Percentiles rank a stretch among this genome's conserved stretches.
phyloP scores from a whole-genome alignment of 208 protist genomes.

The Entamoeba moshkovskii region DNA sequence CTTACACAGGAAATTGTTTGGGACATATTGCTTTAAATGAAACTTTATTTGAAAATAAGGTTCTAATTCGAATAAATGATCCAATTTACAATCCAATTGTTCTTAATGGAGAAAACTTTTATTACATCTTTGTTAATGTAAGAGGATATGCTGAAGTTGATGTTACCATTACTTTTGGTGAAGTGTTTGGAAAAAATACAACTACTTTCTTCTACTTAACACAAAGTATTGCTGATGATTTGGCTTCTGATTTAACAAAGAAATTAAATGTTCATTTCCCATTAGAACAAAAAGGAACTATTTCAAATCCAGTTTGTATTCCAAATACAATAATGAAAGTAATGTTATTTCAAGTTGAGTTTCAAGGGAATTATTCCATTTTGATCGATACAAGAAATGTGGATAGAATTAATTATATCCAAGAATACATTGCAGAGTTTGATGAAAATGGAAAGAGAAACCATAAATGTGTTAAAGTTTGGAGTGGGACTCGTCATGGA shows the following conservation, averaged over 20 bases:
- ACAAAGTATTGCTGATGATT: not conserved
- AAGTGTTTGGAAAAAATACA: not conserved
- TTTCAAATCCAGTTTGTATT: not conserved
- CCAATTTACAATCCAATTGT: no score
- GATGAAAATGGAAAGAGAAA: not conserved
- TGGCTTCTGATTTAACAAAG: not conserved
- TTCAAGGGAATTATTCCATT: not conserved
- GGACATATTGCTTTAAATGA: no score
- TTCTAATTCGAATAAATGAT: no score
- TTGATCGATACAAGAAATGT: not conserved
- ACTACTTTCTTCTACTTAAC: not conserved
- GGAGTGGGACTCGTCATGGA: not conserved
- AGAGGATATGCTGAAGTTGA: not conserved
- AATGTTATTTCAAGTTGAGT: not conserved
- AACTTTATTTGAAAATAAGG: no score
- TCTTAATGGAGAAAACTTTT: not conserved
- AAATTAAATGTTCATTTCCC: not conserved
- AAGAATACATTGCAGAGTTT: not conserved
- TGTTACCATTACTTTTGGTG: not conserved
- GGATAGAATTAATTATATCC: not conserved
- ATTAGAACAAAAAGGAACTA: not conserved
- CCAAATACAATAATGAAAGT: not conserved
- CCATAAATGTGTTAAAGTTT: not conserved
- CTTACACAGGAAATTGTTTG: no score
- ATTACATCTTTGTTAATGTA: not conserved